A percentile compares a stretch with the other conserved stretches of the same genome.
These are phyloP conservation scores for Fusarium nygamai DNA, from an alignment of 2,329 filamentous ascomycete genomes.

Conservation along the genomic window DNA sequence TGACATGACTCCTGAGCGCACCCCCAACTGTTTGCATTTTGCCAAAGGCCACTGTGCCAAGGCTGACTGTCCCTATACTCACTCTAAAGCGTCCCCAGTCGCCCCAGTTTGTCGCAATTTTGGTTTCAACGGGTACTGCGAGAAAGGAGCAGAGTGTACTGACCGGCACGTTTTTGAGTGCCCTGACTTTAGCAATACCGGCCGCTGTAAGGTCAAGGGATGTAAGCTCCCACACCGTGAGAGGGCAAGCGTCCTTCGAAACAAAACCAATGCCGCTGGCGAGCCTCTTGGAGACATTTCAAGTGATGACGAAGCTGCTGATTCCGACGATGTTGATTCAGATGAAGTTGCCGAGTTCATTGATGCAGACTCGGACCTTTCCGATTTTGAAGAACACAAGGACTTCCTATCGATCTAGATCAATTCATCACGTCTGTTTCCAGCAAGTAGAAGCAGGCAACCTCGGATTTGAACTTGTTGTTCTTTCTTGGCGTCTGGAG, in stretches of 20 bases:
- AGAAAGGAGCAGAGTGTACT: conserved; percentile 78
- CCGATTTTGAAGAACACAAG: conserved; percentile 66
- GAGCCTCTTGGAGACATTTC: conserved; percentile 75
- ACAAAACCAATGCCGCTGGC: conserved; percentile 67
- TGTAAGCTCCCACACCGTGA: conserved; percentile 91
- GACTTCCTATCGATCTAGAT: conserved; percentile 64
- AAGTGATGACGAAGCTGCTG: conserved; percentile 78
- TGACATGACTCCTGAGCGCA: conserved; percentile 82
- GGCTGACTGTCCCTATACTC: conserved; percentile 84
- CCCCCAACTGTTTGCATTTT: conserved; percentile 89
- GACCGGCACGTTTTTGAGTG: conserved; percentile 93
- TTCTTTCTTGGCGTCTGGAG: conserved; percentile 34
- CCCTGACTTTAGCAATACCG: conserved; percentile 93
- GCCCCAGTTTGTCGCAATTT: conserved; percentile 87
- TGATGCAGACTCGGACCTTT: conserved; percentile 62
- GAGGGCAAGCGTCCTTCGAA: conserved; percentile 81
- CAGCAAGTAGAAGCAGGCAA: not conserved
- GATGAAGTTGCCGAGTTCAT: conserved; percentile 77
- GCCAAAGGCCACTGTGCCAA: conserved; percentile 91
- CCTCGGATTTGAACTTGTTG: conserved; percentile 14
- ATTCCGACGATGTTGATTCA: conserved; percentile 83
- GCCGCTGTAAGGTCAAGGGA: conserved; percentile 80
- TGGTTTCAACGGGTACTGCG: conserved; percentile 88
- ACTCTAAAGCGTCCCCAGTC: conserved; percentile 79
- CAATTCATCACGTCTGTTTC: conserved; percentile 1